phyloP scores from a whole-genome alignment of 2,329 filamentous ascomycete genomes.

The Massarina eburnea region DNA sequence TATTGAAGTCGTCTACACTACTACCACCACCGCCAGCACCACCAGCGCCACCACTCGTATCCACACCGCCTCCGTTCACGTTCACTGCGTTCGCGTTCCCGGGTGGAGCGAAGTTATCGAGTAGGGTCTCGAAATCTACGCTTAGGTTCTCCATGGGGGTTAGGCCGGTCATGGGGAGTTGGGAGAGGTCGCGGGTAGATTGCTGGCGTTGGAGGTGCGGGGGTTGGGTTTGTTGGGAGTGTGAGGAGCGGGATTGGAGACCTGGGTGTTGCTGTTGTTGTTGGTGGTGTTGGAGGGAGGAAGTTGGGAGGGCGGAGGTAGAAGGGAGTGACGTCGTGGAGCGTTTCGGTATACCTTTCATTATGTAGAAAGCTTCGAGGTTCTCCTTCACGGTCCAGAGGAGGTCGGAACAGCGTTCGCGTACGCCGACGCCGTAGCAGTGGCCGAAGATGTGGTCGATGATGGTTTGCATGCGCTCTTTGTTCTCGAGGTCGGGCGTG shows the following conservation, averaged over 20 bases:
- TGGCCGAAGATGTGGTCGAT: slow-evolving; percentile 45
- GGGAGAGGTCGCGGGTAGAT: not conserved
- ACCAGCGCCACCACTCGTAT: slow-evolving; percentile 10
- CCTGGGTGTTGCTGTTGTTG: not conserved
- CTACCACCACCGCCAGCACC: not conserved
- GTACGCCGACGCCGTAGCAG: slow-evolving; percentile 40
- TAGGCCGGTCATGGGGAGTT: slow-evolving; percentile 6
- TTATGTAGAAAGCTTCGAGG: slow-evolving; percentile 42
- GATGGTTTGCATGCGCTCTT: slow-evolving; percentile 42
- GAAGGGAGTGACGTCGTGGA: slow-evolving; percentile 32
- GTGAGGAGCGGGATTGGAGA: slow-evolving; percentile 10
- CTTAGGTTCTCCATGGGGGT: slow-evolving; percentile 31
- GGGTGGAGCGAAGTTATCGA: slow-evolving; percentile 27
- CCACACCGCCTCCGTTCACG: no score
- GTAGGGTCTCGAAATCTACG: slow-evolving; percentile 36
- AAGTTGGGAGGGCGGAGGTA: slow-evolving; percentile 16
- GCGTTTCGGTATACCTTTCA: slow-evolving; percentile 41
- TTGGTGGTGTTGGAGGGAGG: not conserved
- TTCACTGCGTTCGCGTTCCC: not conserved
- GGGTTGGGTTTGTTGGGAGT: not conserved
- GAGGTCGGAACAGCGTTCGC: slow-evolving; percentile 38
- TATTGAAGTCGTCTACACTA: slow-evolving; percentile 29
- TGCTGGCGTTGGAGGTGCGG: not conserved
- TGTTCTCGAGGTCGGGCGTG: slow-evolving; percentile 36
- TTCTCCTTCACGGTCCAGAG: slow-evolving; percentile 43